These are phyloP conservation scores for Somion occarium DNA, from an alignment of 1,284 basidiomycete genomes.

Conservation along the genomic window DNA sequence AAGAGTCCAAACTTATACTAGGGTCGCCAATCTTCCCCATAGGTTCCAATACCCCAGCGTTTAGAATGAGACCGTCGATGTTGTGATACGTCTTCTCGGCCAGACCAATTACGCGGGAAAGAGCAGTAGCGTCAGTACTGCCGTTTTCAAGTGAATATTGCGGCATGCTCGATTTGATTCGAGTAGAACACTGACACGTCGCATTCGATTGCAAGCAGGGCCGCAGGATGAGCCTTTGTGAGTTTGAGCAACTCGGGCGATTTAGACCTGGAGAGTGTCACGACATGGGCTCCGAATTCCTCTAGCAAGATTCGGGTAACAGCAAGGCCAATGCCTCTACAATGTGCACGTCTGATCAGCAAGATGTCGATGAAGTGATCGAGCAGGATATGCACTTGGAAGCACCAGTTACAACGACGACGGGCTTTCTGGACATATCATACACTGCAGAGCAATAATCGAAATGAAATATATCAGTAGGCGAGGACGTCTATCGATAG, in stretches of 20 bases:
- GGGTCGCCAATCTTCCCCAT: slow-evolving; percentile 37
- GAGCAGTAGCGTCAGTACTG: slow-evolving; percentile 55
- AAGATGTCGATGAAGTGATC: background rate
- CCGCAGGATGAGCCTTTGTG: slow-evolving; percentile 33
- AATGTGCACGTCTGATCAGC: slow-evolving; percentile 3
- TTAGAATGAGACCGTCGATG: slow-evolving; percentile 76
- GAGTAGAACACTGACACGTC: slow-evolving; percentile 54
- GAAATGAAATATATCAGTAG: background rate
- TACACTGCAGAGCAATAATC: background rate
- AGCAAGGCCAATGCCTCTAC: slow-evolving; percentile 81
- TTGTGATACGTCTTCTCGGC: slow-evolving; percentile 49
- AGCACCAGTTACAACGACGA: slow-evolving; percentile 71
- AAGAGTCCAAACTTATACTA: slow-evolving; percentile 37
- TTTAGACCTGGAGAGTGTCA: slow-evolving; percentile 69
- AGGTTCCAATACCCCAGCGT: slow-evolving; percentile 68
- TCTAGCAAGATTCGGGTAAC: slow-evolving; percentile 59
- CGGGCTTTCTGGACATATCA: slow-evolving; percentile 30
- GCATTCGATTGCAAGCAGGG: slow-evolving; percentile 58
- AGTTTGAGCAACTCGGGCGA: slow-evolving; percentile 61
- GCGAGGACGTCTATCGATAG: background rate
- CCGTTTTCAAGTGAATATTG: slow-evolving; percentile 15
- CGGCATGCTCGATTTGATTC: slow-evolving; percentile 12
- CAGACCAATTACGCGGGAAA: slow-evolving; percentile 45
- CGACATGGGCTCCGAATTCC: slow-evolving; percentile 59
- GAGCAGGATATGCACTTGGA: slow-evolving; percentile 49